These are phyloP conservation scores for Tetratostichococcus sp. DNA, from an alignment of 139 green algal species.

Conservation along the genomic window DNA sequence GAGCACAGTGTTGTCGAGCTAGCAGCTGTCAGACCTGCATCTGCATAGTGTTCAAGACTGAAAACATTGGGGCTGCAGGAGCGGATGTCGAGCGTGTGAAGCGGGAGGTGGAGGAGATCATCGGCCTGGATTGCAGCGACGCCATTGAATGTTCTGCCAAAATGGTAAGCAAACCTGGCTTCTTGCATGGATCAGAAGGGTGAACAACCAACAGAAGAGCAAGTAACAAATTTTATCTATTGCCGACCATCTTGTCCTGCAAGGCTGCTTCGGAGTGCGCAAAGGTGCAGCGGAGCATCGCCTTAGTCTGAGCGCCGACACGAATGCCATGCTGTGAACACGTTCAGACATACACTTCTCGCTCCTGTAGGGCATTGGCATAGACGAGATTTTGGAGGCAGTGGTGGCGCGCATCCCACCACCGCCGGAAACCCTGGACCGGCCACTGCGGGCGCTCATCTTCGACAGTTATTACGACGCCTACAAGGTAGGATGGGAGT, in stretches of 20 bases:
- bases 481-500: slow-evolving; percentile 56
- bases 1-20: no score
- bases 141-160: slow-evolving; percentile 69
- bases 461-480: slow-evolving; percentile 98
- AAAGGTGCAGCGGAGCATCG: background rate
- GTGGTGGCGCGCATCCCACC: slow-evolving; percentile 84
- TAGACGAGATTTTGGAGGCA: slow-evolving; percentile 87
- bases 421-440: slow-evolving; percentile 52
- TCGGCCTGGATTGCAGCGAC: slow-evolving; percentile 87
- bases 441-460: slow-evolving; percentile 85
- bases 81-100: slow-evolving; percentile 88
- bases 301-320: no score
- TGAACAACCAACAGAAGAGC: no score
- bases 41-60: no score
- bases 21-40: no score
- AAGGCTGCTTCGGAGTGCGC: no score
- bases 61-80: no score
- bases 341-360: no score
- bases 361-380: slow-evolving; percentile 72
- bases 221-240: no score
- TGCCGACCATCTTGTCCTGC: no score
- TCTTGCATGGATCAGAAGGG: no score
- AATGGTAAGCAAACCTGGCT: slow-evolving; percentile 3
- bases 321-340: no score
- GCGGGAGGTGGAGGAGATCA: slow-evolving; percentile 92